Percentiles rank a stretch among this genome's conserved stretches.
Evolutionary conservation across 1,284 basidiomycete genomes (phyloP).

Genomic region (Ceratobasidium sp.): DNA sequence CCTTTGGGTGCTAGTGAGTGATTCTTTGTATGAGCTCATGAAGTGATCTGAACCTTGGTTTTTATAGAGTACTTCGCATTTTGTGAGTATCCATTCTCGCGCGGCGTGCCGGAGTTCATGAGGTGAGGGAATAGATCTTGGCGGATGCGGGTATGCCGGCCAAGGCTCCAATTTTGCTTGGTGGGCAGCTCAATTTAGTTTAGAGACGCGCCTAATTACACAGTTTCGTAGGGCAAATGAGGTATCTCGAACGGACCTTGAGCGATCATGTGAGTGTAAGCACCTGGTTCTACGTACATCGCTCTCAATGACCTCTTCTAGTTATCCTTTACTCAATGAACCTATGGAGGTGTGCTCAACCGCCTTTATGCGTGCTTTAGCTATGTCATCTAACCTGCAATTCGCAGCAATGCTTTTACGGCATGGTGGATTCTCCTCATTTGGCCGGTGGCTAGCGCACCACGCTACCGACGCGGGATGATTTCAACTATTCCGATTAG

Average conservation of each 20-base stretch:
- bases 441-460: conserved; percentile 38
- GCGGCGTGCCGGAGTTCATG: too few relatives aligned
- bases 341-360: conserved; percentile 26
- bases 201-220: neutral
- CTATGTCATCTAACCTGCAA: neutral
- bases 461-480: conserved; percentile 41
- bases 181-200: neutral
- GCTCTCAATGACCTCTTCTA: neutral
- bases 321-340: conserved; percentile 41
- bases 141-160: conserved; percentile 36
- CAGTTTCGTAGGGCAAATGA: conserved; percentile 33
- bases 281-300: neutral
- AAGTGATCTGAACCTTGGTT: neutral
- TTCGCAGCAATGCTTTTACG: conserved; percentile 13
- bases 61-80: conserved; percentile 38
- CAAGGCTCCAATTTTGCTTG: conserved; percentile 42
- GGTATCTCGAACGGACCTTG: conserved; percentile 33
- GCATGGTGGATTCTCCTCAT: conserved; percentile 40
- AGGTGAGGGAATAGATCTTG: too few relatives aligned
- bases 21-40: neutral
- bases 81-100: too few relatives aligned
- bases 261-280: conserved; percentile 27
- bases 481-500: conserved; percentile 41
- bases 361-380: neutral
- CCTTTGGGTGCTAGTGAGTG: conserved; percentile 39